A percentile compares a stretch with the other conserved stretches of the same genome.
Evolutionary conservation across 1,139 yeast genomes (phyloP).

Genomic region (Pichia sp.): DNA sequence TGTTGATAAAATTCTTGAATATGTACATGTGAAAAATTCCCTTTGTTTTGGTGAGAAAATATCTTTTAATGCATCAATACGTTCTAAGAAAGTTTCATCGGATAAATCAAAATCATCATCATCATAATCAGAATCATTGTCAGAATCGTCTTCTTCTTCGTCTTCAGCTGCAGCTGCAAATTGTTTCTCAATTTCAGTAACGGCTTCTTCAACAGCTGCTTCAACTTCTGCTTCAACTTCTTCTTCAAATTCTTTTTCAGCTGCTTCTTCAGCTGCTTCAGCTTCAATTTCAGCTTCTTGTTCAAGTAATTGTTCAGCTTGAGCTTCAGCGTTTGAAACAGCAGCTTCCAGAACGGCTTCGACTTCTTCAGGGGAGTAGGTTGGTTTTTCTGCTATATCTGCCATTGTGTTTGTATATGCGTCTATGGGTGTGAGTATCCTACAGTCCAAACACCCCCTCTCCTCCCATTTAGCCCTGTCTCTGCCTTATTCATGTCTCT

Average conservation of each 20-base stretch:
- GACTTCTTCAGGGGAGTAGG: constrained; percentile 9
- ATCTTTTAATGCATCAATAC: constrained; percentile 87
- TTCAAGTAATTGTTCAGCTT: constrained; percentile 6
- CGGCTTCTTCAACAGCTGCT: constrained; percentile 17
- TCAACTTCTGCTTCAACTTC: constrained; percentile 9
- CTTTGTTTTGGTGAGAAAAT: constrained; percentile 88
- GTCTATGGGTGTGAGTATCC: too few relatives aligned
- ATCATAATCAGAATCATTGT: constrained; percentile 30
- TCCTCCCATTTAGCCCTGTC: too few relatives aligned
- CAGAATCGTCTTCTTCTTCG: constrained; percentile 24
- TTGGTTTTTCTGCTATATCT: constrained; percentile 4
- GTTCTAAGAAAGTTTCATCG: constrained; percentile 78
- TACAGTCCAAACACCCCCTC: too few relatives aligned
- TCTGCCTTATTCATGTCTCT: too few relatives aligned
- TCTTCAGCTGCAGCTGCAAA: constrained; percentile 4
- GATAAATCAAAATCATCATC: constrained; percentile 70
- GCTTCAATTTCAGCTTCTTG: constrained; percentile 12
- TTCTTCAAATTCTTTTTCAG: constrained; percentile 11
- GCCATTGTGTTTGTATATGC: too few relatives aligned
- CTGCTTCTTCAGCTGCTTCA: constrained; percentile 12
- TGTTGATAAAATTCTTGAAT: constrained; percentile 19
- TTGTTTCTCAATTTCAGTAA: constrained; percentile 13
- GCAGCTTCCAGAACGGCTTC: constrained; percentile 11
- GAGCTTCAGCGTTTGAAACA: constrained; percentile 8
- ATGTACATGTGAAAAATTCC: constrained; percentile 31